phyloP scores from a whole-genome alignment of 495 filamentous ascomycete genomes.

The Clohesyomyces aquaticus region DNA sequence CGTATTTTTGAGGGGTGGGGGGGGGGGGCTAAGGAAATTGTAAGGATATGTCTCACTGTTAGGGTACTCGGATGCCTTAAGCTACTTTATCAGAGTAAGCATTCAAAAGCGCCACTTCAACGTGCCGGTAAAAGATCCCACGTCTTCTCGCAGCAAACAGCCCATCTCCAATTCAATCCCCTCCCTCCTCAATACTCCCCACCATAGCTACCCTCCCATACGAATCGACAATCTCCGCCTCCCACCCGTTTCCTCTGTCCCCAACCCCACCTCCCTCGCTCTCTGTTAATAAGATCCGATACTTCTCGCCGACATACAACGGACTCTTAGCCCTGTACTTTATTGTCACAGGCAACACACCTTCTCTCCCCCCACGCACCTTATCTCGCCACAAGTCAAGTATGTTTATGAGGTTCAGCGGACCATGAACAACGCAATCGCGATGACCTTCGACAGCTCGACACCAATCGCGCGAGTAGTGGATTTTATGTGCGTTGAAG shows the following conservation, averaged over 20 bases:
- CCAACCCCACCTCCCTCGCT: conserved; percentile 39
- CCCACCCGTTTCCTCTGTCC: conserved; percentile 29
- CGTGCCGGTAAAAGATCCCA: too few relatives aligned
- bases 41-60: too few relatives aligned
- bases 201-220: conserved; percentile 30
- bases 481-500: conserved; percentile 74
- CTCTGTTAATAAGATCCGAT: conserved; percentile 52
- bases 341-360: conserved; percentile 55
- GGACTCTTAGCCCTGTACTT: conserved; percentile 63
- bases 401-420: conserved; percentile 66
- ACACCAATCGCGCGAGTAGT: conserved; percentile 66
- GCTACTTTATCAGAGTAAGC: too few relatives aligned
- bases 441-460: conserved; percentile 62
- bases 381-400: conserved; percentile 66
- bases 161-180: background rate
- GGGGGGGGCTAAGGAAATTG: too few relatives aligned
- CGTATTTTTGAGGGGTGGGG: too few relatives aligned
- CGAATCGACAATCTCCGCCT: conserved; percentile 25
- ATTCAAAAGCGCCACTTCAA: too few relatives aligned
- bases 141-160: too few relatives aligned
- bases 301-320: conserved; percentile 61
- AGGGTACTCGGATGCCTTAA: too few relatives aligned
- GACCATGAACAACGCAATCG: conserved; percentile 65
- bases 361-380: conserved; percentile 14
- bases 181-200: conserved; percentile 16